A percentile compares a stretch with the other conserved stretches of the same genome.
Conservation (phyloP, 331 rosid genomes). For the Stylosanthes scabra region DNA sequence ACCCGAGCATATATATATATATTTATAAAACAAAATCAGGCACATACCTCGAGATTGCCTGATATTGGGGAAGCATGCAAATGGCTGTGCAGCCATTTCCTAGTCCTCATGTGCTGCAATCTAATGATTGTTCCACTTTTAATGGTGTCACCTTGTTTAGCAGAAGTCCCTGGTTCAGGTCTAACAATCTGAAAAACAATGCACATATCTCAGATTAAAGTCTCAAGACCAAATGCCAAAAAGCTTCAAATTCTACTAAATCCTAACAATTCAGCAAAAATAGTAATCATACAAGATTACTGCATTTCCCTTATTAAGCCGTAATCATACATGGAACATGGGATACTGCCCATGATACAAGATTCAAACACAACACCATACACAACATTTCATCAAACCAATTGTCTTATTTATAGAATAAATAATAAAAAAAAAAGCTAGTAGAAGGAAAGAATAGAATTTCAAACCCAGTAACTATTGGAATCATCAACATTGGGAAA, state of each 20-base stretch:
- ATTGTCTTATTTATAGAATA: too few relatives aligned
- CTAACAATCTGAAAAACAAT: conserved; percentile 70
- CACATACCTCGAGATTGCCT: conserved; percentile 89
- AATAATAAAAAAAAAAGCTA: neutral
- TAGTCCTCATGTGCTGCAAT: conserved; percentile 95
- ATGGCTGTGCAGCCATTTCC: conserved; percentile 99
- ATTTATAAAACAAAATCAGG: neutral
- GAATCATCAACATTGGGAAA: conserved; percentile 86
- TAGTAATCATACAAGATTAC: too few relatives aligned
- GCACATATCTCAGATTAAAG: neutral
- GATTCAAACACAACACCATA: too few relatives aligned
- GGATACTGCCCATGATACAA: neutral
- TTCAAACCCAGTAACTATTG: conserved; percentile 92
- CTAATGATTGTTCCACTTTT: conserved; percentile 81
- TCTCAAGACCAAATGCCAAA: neutral
- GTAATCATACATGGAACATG: neutral
- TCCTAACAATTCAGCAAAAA: too few relatives aligned
- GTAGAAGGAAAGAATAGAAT: neutral
- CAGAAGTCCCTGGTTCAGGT: conserved; percentile 67
- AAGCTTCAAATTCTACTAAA: too few relatives aligned
- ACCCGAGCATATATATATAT: too few relatives aligned
- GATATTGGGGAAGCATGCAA: conserved; percentile 92
- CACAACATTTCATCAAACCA: too few relatives aligned
- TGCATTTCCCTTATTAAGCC: neutral
- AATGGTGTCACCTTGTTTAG: conserved; percentile 92